Percentiles rank a stretch among this genome's conserved stretches.
phyloP scores from a whole-genome alignment of 2,329 filamentous ascomycete genomes.

The Aschersonia sp. region DNA sequence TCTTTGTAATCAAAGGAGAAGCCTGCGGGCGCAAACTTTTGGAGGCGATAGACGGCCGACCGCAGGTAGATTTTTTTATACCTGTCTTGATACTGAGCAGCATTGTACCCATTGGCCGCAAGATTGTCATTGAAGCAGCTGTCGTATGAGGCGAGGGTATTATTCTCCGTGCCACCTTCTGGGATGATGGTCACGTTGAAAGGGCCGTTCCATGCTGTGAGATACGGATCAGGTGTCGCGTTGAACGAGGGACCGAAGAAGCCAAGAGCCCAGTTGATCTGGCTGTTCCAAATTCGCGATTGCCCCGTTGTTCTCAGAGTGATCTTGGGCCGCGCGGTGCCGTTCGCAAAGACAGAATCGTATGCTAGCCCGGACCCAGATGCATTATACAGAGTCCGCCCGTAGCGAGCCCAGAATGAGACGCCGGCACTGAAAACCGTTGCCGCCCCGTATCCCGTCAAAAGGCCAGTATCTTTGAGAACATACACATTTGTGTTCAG shows the following conservation, averaged over 20 bases:
- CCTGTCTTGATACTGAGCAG: slow-evolving; percentile 23
- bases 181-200: slow-evolving; percentile 46
- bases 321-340: slow-evolving; percentile 26
- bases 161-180: slow-evolving; percentile 51
- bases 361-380: slow-evolving; percentile 30
- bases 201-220: slow-evolving; percentile 23
- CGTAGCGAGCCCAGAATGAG: slow-evolving; percentile 38
- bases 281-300: slow-evolving; percentile 37
- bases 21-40: slow-evolving; percentile 27
- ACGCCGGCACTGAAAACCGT: slow-evolving; percentile 35
- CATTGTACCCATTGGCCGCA: slow-evolving; percentile 17
- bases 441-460: slow-evolving; percentile 33
- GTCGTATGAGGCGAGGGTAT: slow-evolving; percentile 39
- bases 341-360: slow-evolving; percentile 27
- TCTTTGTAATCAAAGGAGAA: slow-evolving; percentile 34
- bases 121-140: slow-evolving; percentile 27
- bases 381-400: slow-evolving; percentile 35
- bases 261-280: slow-evolving; percentile 35
- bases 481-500: slow-evolving; percentile 36
- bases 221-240: slow-evolving; percentile 17
- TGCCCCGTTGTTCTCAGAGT: slow-evolving; percentile 39
- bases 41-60: slow-evolving; percentile 28
- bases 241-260: slow-evolving; percentile 35
- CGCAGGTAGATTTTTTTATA: slow-evolving; percentile 32
- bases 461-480: slow-evolving; percentile 22